Percentiles rank a stretch among this genome's conserved stretches.
phyloP scores from a whole-genome alignment of 495 filamentous ascomycete species.

The Hypoxylon perforatum region DNA sequence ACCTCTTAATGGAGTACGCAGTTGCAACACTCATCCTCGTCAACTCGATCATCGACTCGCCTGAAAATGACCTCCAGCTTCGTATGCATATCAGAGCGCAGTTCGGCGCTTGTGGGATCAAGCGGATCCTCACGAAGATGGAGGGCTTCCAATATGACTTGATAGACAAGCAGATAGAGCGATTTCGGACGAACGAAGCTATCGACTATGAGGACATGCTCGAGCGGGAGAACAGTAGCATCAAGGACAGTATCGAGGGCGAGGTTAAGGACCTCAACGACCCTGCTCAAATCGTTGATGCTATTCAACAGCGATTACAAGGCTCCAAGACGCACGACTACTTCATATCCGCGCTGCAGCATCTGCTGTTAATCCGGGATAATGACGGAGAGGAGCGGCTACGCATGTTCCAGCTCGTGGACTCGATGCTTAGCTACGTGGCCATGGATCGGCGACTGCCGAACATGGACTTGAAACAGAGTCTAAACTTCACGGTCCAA shows the following conservation, averaged over 20 bases:
- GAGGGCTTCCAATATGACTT: slow-evolving; percentile 98
- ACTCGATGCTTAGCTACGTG: slow-evolving; percentile 97
- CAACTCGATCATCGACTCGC: slow-evolving; percentile 96
- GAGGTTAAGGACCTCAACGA: slow-evolving; percentile 96
- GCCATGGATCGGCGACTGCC: slow-evolving; percentile 97
- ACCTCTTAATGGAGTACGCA: slow-evolving; percentile 98
- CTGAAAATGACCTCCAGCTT: slow-evolving; percentile 87
- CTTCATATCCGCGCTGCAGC: slow-evolving; percentile 94
- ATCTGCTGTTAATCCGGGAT: slow-evolving; percentile 92
- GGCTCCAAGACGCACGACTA: slow-evolving; percentile 91
- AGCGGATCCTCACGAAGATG: slow-evolving; percentile 95
- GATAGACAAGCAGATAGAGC: slow-evolving; percentile 97
- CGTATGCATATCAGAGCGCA: slow-evolving; percentile 95
- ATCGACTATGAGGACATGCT: slow-evolving; percentile 98
- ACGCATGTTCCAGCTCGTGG: slow-evolving; percentile 97
- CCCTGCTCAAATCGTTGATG: slow-evolving; percentile 90
- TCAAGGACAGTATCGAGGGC: slow-evolving; percentile 89
- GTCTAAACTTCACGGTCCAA: slow-evolving; percentile 96
- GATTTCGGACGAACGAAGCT: slow-evolving; percentile 91
- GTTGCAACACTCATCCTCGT: slow-evolving; percentile 94
- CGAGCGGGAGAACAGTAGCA: slow-evolving; percentile 88
- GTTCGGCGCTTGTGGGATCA: slow-evolving; percentile 95
- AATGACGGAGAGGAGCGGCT: slow-evolving; percentile 92
- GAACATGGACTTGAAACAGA: slow-evolving; percentile 97
- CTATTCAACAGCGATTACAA: slow-evolving; percentile 86